Base-by-base conservation (phyloP, 805 yeast genomes). In the Ogataea glucozyma region DNA sequence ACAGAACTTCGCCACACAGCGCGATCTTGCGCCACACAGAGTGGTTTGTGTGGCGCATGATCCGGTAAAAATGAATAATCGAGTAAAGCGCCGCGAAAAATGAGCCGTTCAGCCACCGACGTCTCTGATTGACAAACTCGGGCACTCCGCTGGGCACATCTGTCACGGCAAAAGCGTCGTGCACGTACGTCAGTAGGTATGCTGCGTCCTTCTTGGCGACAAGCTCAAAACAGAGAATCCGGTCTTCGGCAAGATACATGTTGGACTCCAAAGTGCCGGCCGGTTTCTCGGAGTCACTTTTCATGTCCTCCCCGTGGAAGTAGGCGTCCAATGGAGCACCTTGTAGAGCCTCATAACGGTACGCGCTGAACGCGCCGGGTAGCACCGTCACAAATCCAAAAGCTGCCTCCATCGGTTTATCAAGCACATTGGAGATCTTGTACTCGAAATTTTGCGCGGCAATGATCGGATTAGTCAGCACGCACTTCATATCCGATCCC, bases 371-470 rank as follows among this genome's bases (percentile, higher is more conserved):
- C 0, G 98, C 98, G 61, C 98, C 98, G 0, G 98, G 98, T 44
- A 91, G 73, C 48, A 91, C 98, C 0, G 95, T 75, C 51, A 91
- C 91, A 60, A 88, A 91, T 0, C 98, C 98, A 66, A 90, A 91
- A 2, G 85, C 85, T 4, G 93, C 82, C 63, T 91, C 98, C 72
- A 88, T 84, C 1, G 98, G 97, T 64, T 91, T 91, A 67, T 91
- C 98, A 48, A 91, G 73, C 48, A 90, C 85, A 61, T 91, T 91
- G 6, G 97, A 88, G 73, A 89, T 89, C 65, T 91, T 91, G 66
- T 91, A 91, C 65, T 91, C 98, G 63, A 91, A 91, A 65, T 91
- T 90, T 64, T 91, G 98, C 0, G 97, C 95, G 5, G 97, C 97
- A 19, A 90, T 86, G 41, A 91, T 68, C 10, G 98, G 98, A 44